phyloP scores from a whole-genome alignment of 176 grass and related monocot genomes.

The Calamus simplicifolius region DNA sequence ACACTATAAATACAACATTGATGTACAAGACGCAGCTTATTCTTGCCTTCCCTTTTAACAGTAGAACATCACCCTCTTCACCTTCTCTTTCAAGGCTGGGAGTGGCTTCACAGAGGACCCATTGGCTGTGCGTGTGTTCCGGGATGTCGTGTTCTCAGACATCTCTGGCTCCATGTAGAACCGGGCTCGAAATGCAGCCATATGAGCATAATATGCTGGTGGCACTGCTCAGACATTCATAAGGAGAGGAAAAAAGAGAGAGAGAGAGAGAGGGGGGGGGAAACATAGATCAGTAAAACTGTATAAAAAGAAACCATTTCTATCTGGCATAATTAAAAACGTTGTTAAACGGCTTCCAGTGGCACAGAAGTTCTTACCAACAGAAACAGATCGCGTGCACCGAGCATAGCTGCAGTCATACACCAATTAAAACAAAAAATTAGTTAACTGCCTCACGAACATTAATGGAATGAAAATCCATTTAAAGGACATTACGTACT shows the following conservation, averaged over 20 bases:
- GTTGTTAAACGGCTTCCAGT: no score
- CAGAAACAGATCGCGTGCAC: constrained; percentile 94
- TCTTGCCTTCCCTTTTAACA: constrained; percentile 32
- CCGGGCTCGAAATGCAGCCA: constrained; percentile 88
- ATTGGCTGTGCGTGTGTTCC: constrained; percentile 37
- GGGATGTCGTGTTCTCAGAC: constrained; percentile 39
- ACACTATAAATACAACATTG: constrained; percentile 47
- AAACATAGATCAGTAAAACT: background rate
- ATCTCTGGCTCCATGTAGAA: constrained; percentile 94
- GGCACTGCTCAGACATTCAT: constrained; percentile 45
- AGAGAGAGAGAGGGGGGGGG: no score
- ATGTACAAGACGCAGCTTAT: constrained; percentile 10
- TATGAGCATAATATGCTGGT: constrained; percentile 93
- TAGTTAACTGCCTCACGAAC: no score
- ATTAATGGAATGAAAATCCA: no score
- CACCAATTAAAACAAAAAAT: background rate
- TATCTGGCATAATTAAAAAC: no score
- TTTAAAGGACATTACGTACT: constrained; percentile 50
- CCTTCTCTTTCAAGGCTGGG: constrained; percentile 92
- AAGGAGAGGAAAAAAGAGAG: background rate
- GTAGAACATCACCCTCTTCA: constrained; percentile 99
- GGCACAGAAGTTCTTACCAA: constrained; percentile 46
- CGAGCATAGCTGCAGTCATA: constrained; percentile 75
- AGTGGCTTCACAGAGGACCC: constrained; percentile 69
- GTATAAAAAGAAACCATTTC: no score